A percentile compares a stretch with the other conserved stretches of the same genome.
phyloP scores from a whole-genome alignment of 2,329 filamentous ascomycete species.

The Scedosporium dehoogii region DNA sequence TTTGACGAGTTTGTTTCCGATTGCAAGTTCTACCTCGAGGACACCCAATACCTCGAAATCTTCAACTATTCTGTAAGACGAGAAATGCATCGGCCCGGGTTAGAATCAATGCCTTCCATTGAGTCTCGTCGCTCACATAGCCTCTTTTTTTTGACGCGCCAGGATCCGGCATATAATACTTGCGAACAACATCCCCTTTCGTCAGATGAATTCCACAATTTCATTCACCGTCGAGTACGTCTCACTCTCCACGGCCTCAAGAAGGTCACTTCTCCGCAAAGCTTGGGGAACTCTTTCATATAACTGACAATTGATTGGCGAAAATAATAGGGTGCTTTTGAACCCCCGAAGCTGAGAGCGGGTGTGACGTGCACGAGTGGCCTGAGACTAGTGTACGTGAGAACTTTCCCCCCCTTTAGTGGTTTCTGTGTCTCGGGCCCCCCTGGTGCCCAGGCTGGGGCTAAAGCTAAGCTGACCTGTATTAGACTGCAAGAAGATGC shows the following conservation, averaged over 20 bases:
- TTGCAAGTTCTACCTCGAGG: constrained; percentile 39
- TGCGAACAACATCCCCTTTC: constrained; percentile 42
- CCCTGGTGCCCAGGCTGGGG: background rate
- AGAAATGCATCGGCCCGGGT: too few species aligned
- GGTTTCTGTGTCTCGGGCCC: background rate
- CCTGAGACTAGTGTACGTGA: constrained; percentile 43
- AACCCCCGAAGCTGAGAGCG: constrained; percentile 30
- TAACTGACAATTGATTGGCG: background rate
- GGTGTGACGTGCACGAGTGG: constrained; percentile 38
- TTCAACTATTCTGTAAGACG: constrained; percentile 47
- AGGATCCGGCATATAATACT: constrained; percentile 41
- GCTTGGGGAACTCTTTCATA: background rate
- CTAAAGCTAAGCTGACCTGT: background rate
- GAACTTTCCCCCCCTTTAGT: background rate
- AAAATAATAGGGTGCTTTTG: constrained; percentile 41
- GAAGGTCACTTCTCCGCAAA: background rate
- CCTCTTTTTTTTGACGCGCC: constrained; percentile 5
- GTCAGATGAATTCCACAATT: constrained; percentile 48
- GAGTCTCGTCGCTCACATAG: constrained; percentile 1
- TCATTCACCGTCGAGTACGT: constrained; percentile 38
- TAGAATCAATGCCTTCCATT: background rate
- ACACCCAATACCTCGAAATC: constrained; percentile 46
- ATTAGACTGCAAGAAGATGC: constrained; percentile 46
- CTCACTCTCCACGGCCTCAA: background rate
- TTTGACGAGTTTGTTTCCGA: constrained; percentile 37